Evolutionary conservation across 306 rosid species (phyloP), one percentile per base, ranked within the genome.

Genomic region (Castanospermum australe): DNA sequence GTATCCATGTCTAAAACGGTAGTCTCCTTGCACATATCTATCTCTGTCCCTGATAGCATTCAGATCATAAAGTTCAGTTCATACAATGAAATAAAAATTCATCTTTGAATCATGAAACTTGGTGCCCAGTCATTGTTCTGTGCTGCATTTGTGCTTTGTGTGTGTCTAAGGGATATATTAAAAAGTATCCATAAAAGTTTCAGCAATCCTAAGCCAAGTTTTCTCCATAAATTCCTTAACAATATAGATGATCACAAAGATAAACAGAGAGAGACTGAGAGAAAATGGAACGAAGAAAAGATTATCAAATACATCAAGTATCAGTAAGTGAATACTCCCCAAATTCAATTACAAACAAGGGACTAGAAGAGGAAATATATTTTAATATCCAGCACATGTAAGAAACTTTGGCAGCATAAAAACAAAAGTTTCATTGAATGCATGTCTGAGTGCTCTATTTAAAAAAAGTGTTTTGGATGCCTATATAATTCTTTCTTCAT

Each of bases 21-120:
- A 87, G 82, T 94, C 97, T 67, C 99, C 99, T 92, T 94, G 93
- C 35, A 94, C 99, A 60, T 94, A 92, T 68, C 97, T 82, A 86
- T 91, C 97, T 82, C 99, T 89, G 67, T 92, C 99, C 93, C 97
- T 94, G 90, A 74, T 79, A 81, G 77, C 74, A 70, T 84, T 33
- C 81, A 50, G 44, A 41, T 22, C 35, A 57, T 42, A 66, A 62
- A 80, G 70, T 55, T 67, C 17, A 69, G 77, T 65, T 71, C 51
- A 63, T 61, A 83, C 28, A 20, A 48, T 15, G 56, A 78, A 70
- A 74, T 24, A 48, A 68, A 71, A 76, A 41, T 12, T 51, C 20
- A 38, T 18, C 67, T 54, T 32, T 70, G 36, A 76, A 62, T 52
- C 5, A 57, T 47, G 67, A 32, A 56, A 17, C 56, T 32, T 13